Percentiles rank a stretch among this genome's conserved stretches.
These are phyloP conservation scores for Ogataea thermomethanolica DNA, from an alignment of 805 yeast genomes.

Conservation along the genomic window DNA sequence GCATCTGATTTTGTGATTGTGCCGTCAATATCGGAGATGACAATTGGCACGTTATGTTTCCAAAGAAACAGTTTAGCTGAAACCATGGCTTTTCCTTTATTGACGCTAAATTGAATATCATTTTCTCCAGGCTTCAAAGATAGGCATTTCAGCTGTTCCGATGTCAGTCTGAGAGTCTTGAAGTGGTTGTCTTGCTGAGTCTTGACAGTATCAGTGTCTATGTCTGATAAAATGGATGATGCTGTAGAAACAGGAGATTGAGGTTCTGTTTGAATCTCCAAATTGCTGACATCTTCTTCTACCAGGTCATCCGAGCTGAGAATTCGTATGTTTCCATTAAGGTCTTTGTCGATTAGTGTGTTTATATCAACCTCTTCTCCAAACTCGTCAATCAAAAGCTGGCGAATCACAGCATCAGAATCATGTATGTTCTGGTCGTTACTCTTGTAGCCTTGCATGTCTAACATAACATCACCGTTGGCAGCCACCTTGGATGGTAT, in stretches of 20 bases:
- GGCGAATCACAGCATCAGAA: constrained; percentile 71
- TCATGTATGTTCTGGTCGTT: constrained; percentile 72
- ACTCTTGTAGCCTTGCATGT: constrained; percentile 94
- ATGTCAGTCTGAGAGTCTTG: constrained; percentile 84
- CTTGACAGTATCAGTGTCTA: constrained; percentile 22
- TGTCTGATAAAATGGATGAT: constrained; percentile 26
- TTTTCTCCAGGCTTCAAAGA: constrained; percentile 77
- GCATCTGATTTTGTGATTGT: constrained; percentile 98
- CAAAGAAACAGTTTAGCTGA: constrained; percentile 75
- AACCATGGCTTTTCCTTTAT: constrained; percentile 76
- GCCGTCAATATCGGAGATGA: constrained; percentile 96
- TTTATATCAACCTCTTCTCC: constrained; percentile 48
- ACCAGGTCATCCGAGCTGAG: constrained; percentile 24
- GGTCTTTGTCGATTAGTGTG: constrained; percentile 51
- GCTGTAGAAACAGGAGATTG: constrained; percentile 23
- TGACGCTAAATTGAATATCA: constrained; percentile 72
- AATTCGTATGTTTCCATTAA: constrained; percentile 65
- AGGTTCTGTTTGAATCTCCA: constrained; percentile 9
- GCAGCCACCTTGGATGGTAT: constrained; percentile 86
- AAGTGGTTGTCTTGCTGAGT: constrained; percentile 45
- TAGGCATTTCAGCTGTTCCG: constrained; percentile 78
- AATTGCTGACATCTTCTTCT: constrained; percentile 16
- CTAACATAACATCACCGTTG: constrained; percentile 86
- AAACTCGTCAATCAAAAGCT: constrained; percentile 73
- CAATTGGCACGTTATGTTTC: constrained; percentile 83